These are phyloP conservation scores for Cordyceps farinosa DNA, from an alignment of 2,329 filamentous ascomycete genomes.

Conservation along the genomic window DNA sequence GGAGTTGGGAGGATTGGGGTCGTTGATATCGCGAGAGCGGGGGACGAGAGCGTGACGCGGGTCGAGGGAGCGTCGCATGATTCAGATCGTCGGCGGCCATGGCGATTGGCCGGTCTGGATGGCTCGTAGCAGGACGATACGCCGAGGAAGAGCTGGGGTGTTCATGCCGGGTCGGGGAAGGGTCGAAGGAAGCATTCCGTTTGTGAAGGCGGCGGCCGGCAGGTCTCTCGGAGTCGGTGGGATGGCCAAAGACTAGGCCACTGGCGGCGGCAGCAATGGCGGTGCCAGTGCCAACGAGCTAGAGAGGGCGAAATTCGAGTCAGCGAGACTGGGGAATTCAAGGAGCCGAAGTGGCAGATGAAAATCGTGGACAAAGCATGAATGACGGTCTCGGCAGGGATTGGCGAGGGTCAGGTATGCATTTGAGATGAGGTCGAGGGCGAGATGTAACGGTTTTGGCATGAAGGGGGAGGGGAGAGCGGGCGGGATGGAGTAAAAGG, in stretches of 20 bases:
- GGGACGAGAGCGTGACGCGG: constrained; percentile 33
- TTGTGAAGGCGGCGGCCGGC: constrained; percentile 24
- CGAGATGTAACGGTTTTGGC: constrained; percentile 5
- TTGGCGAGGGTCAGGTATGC: constrained; percentile 11
- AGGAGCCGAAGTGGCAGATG: neutral
- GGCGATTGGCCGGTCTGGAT: constrained; percentile 1
- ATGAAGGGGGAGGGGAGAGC: neutral
- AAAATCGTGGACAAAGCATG: neutral
- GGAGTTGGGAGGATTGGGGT: constrained; percentile 37
- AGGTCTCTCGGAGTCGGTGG: constrained; percentile 39
- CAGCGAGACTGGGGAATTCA: constrained; percentile 9
- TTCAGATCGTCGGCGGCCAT: constrained; percentile 1
- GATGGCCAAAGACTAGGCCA: constrained; percentile 57
- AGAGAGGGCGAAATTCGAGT: constrained; percentile 14
- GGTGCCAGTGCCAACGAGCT: constrained; percentile 61
- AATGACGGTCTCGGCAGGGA: neutral
- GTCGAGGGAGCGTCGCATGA: constrained; percentile 25
- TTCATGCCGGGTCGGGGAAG: constrained; percentile 18
- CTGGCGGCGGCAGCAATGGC: constrained; percentile 58
- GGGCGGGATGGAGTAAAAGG: constrained; percentile 20
- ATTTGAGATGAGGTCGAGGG: constrained; percentile 18
- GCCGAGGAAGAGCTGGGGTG: constrained; percentile 3
- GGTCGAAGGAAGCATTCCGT: constrained; percentile 16
- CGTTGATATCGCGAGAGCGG: constrained; percentile 37
- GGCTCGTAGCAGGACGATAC: constrained; percentile 8